These are phyloP conservation scores for Penicillium digitatum DNA, from an alignment of 2,329 filamentous ascomycete species.

Conservation along the genomic window DNA sequence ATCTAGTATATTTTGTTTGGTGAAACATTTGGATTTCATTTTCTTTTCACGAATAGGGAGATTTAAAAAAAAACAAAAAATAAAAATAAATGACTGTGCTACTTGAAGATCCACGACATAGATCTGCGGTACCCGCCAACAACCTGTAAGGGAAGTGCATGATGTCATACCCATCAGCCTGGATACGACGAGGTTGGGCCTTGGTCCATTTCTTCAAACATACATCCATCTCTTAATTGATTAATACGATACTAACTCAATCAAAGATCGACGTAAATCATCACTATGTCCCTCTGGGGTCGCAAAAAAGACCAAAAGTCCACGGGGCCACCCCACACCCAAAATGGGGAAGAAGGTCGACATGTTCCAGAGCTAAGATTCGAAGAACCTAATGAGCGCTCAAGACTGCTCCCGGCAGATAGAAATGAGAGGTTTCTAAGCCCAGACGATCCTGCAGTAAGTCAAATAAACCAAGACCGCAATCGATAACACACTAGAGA, in stretches of 20 bases:
- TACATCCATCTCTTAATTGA: neutral
- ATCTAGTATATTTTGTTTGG: too few relatives aligned
- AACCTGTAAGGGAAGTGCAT: neutral
- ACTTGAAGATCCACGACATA: neutral
- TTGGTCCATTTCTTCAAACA: neutral
- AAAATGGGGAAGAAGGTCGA: conserved; percentile 2
- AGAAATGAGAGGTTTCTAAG: conserved; percentile 14
- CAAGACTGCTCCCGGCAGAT: conserved; percentile 15
- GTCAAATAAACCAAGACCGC: neutral
- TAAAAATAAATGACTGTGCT: neutral
- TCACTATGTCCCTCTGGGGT: conserved; percentile 16
- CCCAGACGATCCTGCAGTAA: conserved; percentile 24
- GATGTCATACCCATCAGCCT: conserved; percentile 4
- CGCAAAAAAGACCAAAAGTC: conserved; percentile 5
- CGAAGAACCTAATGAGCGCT: conserved; percentile 30
- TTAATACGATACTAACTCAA: neutral
- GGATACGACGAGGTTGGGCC: neutral
- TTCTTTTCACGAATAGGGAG: too few relatives aligned
- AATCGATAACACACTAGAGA: neutral
- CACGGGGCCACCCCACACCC: neutral
- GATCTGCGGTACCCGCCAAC: neutral
- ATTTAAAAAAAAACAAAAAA: too few relatives aligned
- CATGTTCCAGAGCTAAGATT: conserved; percentile 3
- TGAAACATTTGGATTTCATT: too few relatives aligned
- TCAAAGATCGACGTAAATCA: neutral